A percentile compares a stretch with the other conserved stretches of the same genome.
These are phyloP conservation scores for Daldinia eschscholtzii DNA, from an alignment of 2,329 filamentous ascomycete genomes.

Conservation along the genomic window DNA sequence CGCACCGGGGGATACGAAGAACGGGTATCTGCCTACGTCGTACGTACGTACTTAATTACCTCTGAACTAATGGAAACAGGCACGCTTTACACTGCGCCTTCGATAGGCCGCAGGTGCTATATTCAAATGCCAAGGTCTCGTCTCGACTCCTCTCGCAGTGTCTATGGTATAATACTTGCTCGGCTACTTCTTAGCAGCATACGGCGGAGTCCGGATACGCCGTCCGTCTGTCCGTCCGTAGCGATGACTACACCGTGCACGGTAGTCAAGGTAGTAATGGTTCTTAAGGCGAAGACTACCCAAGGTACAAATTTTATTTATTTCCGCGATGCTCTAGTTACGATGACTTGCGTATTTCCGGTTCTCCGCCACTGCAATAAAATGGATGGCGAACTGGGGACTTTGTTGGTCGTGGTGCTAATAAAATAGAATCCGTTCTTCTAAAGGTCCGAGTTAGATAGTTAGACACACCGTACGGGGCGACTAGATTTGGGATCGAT, in stretches of 20 bases:
- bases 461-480: no score
- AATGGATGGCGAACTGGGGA: not conserved
- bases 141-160: not conserved
- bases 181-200: not conserved
- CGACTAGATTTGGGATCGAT: not conserved
- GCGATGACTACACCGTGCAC: not conserved
- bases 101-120: not conserved
- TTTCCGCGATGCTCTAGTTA: not conserved
- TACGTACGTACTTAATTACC: no score
- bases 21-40: constrained; percentile 2
- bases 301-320: no score
- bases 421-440: not conserved
- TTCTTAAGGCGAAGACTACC: no score
- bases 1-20: not conserved
- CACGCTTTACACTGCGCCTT: constrained; percentile 1
- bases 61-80: not conserved
- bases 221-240: not conserved
- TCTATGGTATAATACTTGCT: not conserved
- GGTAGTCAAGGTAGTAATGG: no score
- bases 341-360: not conserved
- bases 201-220: not conserved
- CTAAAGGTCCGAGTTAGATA: no score
- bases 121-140: constrained; percentile 3
- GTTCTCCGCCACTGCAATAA: not conserved
- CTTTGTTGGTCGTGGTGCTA: not conserved